Conservation (phyloP, 768 basidiomycete species). For the Hypholoma sublateritium region DNA sequence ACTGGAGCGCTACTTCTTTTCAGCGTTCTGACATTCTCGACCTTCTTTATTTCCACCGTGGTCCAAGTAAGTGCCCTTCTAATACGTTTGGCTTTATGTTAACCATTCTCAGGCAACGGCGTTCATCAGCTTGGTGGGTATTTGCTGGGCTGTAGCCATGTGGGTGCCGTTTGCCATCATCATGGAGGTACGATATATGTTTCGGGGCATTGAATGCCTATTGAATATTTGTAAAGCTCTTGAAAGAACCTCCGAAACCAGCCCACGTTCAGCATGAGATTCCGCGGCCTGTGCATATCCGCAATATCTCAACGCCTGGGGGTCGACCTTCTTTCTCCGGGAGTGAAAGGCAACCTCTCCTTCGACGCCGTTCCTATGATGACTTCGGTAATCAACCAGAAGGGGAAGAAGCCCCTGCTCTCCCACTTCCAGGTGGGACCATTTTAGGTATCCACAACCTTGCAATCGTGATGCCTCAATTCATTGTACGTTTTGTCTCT, state of each 20-base stretch:
- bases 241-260: conserved; percentile 67
- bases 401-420: conserved; percentile 34
- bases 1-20: conserved; percentile 84
- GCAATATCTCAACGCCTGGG: conserved; percentile 53
- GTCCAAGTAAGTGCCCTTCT: conserved; percentile 46
- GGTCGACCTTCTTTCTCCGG: conserved; percentile 23
- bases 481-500: conserved; percentile 60
- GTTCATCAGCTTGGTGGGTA: conserved; percentile 82
- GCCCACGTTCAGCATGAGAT: conserved; percentile 19
- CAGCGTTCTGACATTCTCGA: conserved; percentile 73
- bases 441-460: conserved; percentile 94
- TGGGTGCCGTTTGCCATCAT: conserved; percentile 98
- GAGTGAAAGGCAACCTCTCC: conserved; percentile 57
- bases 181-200: conserved; percentile 72
- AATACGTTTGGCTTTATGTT: not conserved
- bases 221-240: conserved; percentile 41
- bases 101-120: conserved; percentile 59
- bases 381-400: conserved; percentile 40
- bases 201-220: not conserved
- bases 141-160: conserved; percentile 97
- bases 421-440: conserved; percentile 80
- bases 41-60: conserved; percentile 84
- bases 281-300: conserved; percentile 48
- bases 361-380: conserved; percentile 58
- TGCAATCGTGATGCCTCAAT: conserved; percentile 93